These are phyloP conservation scores for Gnetum montanum DNA, from an alignment of 75 land plant species.

Conservation along the genomic window DNA sequence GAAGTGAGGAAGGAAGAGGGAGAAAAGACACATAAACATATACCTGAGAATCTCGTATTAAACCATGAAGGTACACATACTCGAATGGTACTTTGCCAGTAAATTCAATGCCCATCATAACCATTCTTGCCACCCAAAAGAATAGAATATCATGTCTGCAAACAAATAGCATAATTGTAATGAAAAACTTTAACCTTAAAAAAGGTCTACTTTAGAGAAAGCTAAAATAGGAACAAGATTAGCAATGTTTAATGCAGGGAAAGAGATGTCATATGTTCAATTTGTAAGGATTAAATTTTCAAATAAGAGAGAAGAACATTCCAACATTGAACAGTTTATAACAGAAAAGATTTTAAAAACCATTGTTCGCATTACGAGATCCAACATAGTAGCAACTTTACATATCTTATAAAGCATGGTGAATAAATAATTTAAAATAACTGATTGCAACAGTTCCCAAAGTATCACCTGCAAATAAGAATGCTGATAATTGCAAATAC, in stretches of 20 bases:
- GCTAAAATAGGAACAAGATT: neutral
- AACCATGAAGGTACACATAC: slow-evolving; percentile 88
- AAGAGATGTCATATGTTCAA: slow-evolving; percentile 1
- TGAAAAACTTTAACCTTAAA: neutral
- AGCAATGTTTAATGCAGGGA: slow-evolving; percentile 2
- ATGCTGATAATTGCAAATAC: no score
- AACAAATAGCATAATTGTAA: neutral
- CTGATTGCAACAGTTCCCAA: no score
- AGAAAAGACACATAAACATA: slow-evolving; percentile 8
- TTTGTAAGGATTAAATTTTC: neutral
- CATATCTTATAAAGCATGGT: no score
- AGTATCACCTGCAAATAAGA: no score
- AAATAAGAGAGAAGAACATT: no score
- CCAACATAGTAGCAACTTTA: no score
- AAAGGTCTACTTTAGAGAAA: neutral
- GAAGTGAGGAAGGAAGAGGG: no score
- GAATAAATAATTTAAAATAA: no score
- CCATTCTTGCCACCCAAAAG: slow-evolving; percentile 99
- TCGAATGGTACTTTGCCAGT: slow-evolving; percentile 87
- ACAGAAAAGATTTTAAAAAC: no score
- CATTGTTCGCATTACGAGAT: no score
- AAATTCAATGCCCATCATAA: slow-evolving; percentile 99
- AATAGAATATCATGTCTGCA: slow-evolving; percentile 95
- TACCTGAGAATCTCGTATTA: slow-evolving; percentile 91
- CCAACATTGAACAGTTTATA: no score